A percentile compares a stretch with the other conserved stretches of the same genome.
These are phyloP conservation scores for Pyrrhoderma lamaoense DNA, from an alignment of 1,284 basidiomycete species.

Conservation along the genomic window DNA sequence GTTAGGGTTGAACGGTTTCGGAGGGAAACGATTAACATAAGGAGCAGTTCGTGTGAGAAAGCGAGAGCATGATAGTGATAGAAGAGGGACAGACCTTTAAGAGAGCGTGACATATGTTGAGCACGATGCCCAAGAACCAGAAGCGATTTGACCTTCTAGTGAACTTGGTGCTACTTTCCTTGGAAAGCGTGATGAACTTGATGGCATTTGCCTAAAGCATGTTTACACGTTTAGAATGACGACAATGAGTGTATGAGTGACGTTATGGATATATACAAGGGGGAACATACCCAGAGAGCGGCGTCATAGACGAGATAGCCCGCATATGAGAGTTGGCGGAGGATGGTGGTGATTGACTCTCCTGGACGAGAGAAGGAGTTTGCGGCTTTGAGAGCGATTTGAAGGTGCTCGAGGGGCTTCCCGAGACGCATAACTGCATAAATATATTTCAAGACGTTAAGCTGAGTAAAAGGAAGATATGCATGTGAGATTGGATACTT, in stretches of 20 bases:
- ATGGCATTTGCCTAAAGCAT: conserved; percentile 68
- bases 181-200: conserved; percentile 60
- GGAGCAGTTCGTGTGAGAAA: too few relatives aligned
- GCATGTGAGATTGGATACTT: too few relatives aligned
- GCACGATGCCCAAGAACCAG: conserved; percentile 86
- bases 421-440: conserved; percentile 83
- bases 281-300: conserved; percentile 67
- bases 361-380: conserved; percentile 49
- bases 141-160: conserved; percentile 75
- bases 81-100: conserved; percentile 47
- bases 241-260: neutral
- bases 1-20: too few relatives aligned
- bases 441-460: conserved; percentile 1
- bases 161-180: conserved; percentile 60
- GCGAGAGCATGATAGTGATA: neutral
- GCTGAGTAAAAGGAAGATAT: neutral
- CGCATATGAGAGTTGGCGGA: conserved; percentile 85
- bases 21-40: too few relatives aligned
- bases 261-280: conserved; percentile 1
- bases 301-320: conserved; percentile 83
- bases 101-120: conserved; percentile 63
- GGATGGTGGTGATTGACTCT: conserved; percentile 80
- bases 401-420: conserved; percentile 92
- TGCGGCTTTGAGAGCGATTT: conserved; percentile 81
- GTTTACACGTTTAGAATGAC: too few relatives aligned